Percentiles rank a stretch among this genome's conserved stretches.
These are phyloP conservation scores for Citrus medica DNA, from an alignment of 345 rosid species.

Conservation along the genomic window DNA sequence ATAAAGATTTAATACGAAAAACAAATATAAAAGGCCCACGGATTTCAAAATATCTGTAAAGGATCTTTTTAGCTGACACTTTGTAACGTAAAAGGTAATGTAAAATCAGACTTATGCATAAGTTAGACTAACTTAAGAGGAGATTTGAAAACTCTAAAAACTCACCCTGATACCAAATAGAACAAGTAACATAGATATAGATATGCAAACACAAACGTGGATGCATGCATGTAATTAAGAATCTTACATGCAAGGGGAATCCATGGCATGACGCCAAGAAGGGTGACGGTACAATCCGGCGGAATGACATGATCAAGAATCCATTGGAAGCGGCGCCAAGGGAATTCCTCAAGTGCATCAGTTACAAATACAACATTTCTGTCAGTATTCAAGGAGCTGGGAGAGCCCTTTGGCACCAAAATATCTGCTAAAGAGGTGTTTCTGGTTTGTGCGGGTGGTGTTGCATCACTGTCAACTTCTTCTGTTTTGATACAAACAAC, in stretches of 20 bases:
- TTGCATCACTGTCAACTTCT: slow-evolving; percentile 8
- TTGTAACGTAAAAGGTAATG: too few relatives aligned
- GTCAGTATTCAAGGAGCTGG: background rate
- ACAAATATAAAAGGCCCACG: too few relatives aligned
- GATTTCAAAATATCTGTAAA: too few relatives aligned
- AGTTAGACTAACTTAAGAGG: too few relatives aligned
- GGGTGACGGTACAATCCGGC: slow-evolving; percentile 23
- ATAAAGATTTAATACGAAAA: too few relatives aligned
- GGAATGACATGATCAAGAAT: slow-evolving; percentile 19
- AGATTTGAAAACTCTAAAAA: too few relatives aligned
- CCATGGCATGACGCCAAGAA: slow-evolving; percentile 36
- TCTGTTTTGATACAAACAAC: slow-evolving; percentile 19
- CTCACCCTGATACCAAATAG: background rate
- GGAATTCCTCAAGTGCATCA: slow-evolving; percentile 34
- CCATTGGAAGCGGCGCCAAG: slow-evolving; percentile 25
- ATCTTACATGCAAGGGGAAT: slow-evolving; percentile 27
- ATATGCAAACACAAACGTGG: too few relatives aligned
- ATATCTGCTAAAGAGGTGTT: slow-evolving; percentile 11
- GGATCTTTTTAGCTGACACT: too few relatives aligned
- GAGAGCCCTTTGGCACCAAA: slow-evolving; percentile 22
- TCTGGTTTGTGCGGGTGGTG: background rate
- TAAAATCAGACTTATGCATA: too few relatives aligned
- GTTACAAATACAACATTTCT: slow-evolving; percentile 29
- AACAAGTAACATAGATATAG: too few relatives aligned
- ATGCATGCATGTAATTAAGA: background rate